phyloP scores from a whole-genome alignment of 164 flowering plant species.

The Vitis labrusca region DNA sequence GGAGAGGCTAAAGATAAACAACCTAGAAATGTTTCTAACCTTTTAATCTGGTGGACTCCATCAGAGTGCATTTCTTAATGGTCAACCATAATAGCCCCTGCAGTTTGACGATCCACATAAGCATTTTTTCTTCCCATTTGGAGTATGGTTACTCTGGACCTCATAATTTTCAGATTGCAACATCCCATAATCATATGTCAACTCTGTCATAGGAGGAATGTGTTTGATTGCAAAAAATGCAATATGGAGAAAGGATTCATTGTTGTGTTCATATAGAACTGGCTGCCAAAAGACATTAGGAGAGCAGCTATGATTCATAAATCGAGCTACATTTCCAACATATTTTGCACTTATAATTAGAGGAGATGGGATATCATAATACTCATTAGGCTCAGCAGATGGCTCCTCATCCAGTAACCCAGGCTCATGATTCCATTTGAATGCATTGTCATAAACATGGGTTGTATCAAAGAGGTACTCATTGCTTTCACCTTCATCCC shows the following conservation, averaged over 20 bases:
- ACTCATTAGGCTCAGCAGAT: not conserved
- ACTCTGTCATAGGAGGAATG: slow-evolving; percentile 75
- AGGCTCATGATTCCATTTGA: slow-evolving; percentile 22
- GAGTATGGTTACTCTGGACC: not conserved
- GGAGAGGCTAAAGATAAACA: too few species aligned
- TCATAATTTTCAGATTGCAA: slow-evolving; percentile 12
- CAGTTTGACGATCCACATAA: slow-evolving; percentile 24
- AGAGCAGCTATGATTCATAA: slow-evolving; percentile 80
- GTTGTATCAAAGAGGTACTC: slow-evolving; percentile 19
- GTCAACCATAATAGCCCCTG: slow-evolving; percentile 15
- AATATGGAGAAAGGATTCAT: slow-evolving; percentile 45
- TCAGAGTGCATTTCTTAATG: too few species aligned
- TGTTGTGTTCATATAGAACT: slow-evolving; percentile 40
- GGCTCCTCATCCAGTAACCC: slow-evolving; percentile 11
- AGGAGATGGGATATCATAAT: slow-evolving; percentile 8
- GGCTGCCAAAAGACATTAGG: slow-evolving; percentile 77
- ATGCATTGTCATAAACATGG: slow-evolving; percentile 7
- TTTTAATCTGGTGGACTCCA: too few species aligned
- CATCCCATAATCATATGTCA: slow-evolving; percentile 69
- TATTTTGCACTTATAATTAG: slow-evolving; percentile 48
- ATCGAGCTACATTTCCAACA: slow-evolving; percentile 73
- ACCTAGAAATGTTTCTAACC: too few species aligned
- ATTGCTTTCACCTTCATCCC: slow-evolving; percentile 3
- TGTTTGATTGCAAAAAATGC: slow-evolving; percentile 61
- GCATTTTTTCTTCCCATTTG: slow-evolving; percentile 19